Evolutionary conservation across 2,329 filamentous ascomycete species (phyloP).

Genomic region (Alternaria solani): DNA sequence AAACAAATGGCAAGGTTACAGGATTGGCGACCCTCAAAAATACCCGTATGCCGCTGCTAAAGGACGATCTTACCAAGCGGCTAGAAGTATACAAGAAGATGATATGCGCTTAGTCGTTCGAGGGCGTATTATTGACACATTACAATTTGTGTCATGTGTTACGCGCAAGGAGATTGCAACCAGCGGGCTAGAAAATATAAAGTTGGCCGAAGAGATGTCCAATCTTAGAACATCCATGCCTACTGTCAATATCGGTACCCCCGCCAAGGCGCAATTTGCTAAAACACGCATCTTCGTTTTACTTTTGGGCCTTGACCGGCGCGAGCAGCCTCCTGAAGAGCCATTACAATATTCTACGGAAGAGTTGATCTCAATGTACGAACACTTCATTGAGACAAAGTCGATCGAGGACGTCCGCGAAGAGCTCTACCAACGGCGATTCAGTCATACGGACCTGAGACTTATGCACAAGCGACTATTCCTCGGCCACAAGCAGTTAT

Average conservation of each 20-base stretch:
- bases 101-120: not conserved
- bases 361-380: constrained; percentile 2
- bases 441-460: not conserved
- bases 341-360: not conserved
- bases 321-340: not conserved
- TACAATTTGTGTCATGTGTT: not conserved
- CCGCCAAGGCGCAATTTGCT: not conserved
- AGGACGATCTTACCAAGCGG: not conserved
- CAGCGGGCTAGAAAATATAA: not conserved
- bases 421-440: not conserved
- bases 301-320: not conserved
- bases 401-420: not conserved
- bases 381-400: not conserved
- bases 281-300: not conserved
- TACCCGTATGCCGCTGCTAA: constrained; percentile 1
- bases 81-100: not conserved
- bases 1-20: constrained; percentile 1
- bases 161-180: not conserved
- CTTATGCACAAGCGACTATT: not conserved
- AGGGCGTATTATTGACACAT: not conserved
- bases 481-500: not conserved
- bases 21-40: not conserved
- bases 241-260: not conserved
- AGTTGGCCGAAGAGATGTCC: not conserved
- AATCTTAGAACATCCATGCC: not conserved